Evolutionary conservation across 192 early-diverging fungal genomes (phyloP).

Genomic region (Geranomyces variabilis): DNA sequence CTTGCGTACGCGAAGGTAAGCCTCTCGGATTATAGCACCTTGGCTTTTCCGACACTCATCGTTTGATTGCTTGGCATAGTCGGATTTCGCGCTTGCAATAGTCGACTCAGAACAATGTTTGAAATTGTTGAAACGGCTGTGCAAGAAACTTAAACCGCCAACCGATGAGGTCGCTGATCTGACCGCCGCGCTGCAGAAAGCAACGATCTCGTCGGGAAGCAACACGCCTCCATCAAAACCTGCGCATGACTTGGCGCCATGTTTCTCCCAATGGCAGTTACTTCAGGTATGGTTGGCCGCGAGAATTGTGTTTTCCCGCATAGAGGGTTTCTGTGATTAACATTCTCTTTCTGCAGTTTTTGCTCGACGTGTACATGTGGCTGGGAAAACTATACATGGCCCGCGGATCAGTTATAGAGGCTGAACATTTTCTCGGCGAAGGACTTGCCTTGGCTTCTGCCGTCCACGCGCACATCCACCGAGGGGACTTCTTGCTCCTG

Average conservation of each 20-base stretch:
- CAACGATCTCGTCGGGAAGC: not conserved
- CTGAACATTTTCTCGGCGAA: constrained; percentile 65
- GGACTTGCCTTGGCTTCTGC: constrained; percentile 57
- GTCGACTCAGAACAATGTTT: not conserved
- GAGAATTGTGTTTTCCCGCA: not conserved
- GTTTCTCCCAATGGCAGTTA: not conserved
- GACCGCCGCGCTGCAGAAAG: not conserved
- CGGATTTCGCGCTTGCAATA: not conserved
- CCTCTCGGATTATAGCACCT: too few relatives aligned
- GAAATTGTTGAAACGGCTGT: not conserved
- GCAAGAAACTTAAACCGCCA: not conserved
- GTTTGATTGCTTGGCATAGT: not conserved
- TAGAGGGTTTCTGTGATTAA: not conserved
- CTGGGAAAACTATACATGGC: constrained; percentile 56
- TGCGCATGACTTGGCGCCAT: not conserved
- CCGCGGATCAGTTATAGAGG: constrained; percentile 63
- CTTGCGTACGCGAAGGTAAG: constrained; percentile 9
- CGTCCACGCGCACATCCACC: constrained; percentile 40
- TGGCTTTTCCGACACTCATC: too few relatives aligned
- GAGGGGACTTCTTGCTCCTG: constrained; percentile 41
- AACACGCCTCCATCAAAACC: not conserved
- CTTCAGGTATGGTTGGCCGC: not conserved
- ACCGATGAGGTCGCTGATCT: not conserved
- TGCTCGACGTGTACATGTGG: constrained; percentile 53
- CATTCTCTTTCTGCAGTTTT: constrained; percentile 33